Percentiles rank a stretch among this genome's conserved stretches.
Evolutionary conservation across 257 asterid species (phyloP).

Genomic region (Fraxinus quadrangulata): DNA sequence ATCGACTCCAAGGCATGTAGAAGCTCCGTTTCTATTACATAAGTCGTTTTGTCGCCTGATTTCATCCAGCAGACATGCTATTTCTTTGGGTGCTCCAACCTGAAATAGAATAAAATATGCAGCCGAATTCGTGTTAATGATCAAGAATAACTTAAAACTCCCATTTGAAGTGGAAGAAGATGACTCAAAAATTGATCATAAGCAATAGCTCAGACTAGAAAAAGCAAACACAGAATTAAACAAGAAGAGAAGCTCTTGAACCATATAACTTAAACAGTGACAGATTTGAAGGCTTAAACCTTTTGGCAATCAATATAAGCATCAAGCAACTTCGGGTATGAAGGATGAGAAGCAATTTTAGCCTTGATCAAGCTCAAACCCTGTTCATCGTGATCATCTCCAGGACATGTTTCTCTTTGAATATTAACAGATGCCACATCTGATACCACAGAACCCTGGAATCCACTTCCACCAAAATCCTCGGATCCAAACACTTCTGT

Average conservation of each 20-base stretch:
- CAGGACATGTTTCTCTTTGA: background rate
- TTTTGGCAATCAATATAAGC: constrained; percentile 58
- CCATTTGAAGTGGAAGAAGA: background rate
- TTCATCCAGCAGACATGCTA: constrained; percentile 43
- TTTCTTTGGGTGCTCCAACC: constrained; percentile 60
- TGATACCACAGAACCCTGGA: constrained; percentile 29
- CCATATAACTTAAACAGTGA: background rate
- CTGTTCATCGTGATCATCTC: constrained; percentile 28
- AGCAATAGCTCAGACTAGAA: background rate
- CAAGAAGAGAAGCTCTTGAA: background rate
- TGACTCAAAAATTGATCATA: background rate
- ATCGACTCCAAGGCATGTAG: constrained; percentile 43
- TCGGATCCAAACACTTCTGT: constrained; percentile 28
- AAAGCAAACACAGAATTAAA: background rate
- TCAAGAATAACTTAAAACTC: background rate
- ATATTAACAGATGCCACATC: constrained; percentile 32
- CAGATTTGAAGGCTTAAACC: constrained; percentile 30
- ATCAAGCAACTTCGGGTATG: constrained; percentile 39
- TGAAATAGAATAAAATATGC: constrained; percentile 1
- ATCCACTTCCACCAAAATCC: constrained; percentile 14
- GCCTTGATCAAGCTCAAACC: constrained; percentile 42
- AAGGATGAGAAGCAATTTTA: constrained; percentile 51
- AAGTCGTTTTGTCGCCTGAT: constrained; percentile 38
- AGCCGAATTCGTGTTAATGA: background rate
- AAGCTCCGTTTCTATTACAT: constrained; percentile 18